phyloP scores from a whole-genome alignment of 2,329 filamentous ascomycete species.

The Botrytis sinoallii region DNA sequence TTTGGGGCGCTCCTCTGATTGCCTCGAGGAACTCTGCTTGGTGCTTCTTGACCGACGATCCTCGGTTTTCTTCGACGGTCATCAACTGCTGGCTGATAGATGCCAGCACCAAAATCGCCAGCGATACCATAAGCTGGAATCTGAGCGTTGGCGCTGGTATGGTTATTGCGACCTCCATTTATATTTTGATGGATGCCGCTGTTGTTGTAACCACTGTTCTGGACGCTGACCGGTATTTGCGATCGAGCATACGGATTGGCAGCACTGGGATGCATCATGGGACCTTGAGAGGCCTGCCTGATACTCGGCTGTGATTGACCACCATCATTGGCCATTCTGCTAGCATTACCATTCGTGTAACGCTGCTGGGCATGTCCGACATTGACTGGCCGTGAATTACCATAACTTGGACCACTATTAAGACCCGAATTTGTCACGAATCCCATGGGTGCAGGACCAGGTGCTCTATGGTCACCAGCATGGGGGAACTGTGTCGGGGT shows the following conservation, averaged over 20 bases:
- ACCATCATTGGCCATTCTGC: background rate
- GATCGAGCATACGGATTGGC: background rate
- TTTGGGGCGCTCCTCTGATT: background rate
- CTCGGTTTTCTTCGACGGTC: background rate
- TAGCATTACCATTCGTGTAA: accelerated
- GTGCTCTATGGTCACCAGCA: too few species aligned
- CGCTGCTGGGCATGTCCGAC: too few species aligned
- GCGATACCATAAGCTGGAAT: background rate
- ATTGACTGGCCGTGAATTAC: too few species aligned
- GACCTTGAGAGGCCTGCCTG: background rate
- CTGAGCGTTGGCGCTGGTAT: background rate
- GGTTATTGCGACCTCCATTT: background rate
- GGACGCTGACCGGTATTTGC: background rate
- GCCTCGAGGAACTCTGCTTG: background rate
- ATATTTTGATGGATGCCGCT: background rate
- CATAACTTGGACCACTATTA: too few species aligned
- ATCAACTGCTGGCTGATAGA: background rate
- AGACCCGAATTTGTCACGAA: too few species aligned
- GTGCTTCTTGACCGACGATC: background rate
- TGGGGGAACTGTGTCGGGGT: too few species aligned
- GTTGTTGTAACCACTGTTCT: background rate
- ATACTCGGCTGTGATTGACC: background rate
- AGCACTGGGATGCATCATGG: too few species aligned
- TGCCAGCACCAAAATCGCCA: background rate
- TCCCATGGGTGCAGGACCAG: too few species aligned